Conservation (phyloP, 768 basidiomycete genomes). For the Amanita subjunquillea region DNA sequence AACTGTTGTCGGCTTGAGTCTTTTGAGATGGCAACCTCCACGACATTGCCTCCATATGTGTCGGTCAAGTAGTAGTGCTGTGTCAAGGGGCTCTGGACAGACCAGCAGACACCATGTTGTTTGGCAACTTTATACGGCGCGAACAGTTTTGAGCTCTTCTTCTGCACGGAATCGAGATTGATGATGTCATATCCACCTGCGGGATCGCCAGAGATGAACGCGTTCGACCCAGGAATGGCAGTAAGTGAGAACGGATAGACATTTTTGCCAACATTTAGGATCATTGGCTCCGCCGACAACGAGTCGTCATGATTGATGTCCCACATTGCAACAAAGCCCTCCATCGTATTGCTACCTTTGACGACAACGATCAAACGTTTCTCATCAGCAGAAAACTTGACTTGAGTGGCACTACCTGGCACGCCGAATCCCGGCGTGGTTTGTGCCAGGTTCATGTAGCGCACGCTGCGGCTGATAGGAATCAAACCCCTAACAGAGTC, state of each 20-base stretch:
- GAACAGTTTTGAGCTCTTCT: background rate
- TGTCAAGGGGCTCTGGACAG: background rate
- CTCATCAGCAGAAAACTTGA: background rate
- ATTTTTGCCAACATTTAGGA: background rate
- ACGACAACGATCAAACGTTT: background rate
- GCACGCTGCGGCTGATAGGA: background rate
- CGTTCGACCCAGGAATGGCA: background rate
- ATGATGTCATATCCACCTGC: background rate
- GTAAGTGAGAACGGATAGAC: background rate
- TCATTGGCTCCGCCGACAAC: background rate
- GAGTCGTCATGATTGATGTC: background rate
- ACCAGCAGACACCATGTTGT: background rate
- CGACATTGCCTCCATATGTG: background rate
- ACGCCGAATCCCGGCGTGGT: background rate
- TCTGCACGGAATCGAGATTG: background rate
- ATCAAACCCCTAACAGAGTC: background rate
- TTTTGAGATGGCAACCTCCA: background rate
- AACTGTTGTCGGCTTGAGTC: background rate
- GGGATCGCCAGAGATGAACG: background rate
- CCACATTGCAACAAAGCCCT: background rate
- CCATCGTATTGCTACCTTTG: background rate
- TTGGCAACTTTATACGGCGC: background rate
- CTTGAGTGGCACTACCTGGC: background rate
- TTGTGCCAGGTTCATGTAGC: background rate
- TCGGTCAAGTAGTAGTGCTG: constrained; percentile 1